These are phyloP conservation scores for Aspergillus tubingensis DNA, from an alignment of 2,329 filamentous ascomycete genomes.

Conservation along the genomic window DNA sequence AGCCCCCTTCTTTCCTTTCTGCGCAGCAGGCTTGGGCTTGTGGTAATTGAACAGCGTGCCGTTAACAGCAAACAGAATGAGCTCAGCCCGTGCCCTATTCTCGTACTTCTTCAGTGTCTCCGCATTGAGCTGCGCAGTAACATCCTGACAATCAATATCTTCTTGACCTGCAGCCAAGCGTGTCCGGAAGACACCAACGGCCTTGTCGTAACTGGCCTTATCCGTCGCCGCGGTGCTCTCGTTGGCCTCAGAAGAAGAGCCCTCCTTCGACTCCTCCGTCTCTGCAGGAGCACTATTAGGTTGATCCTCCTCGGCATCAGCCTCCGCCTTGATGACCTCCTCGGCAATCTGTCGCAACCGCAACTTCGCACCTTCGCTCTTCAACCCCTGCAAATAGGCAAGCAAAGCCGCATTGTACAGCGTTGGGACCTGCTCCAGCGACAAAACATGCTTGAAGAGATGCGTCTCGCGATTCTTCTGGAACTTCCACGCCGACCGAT, in stretches of 20 bases:
- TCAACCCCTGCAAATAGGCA: constrained; percentile 76
- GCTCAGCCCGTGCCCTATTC: constrained; percentile 41
- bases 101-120: constrained; percentile 33
- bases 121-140: constrained; percentile 25
- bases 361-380: constrained; percentile 69
- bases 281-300: constrained; percentile 18
- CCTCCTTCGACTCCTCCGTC: constrained; percentile 12
- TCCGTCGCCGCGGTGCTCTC: constrained; percentile 13
- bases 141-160: constrained; percentile 26
- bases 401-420: constrained; percentile 69
- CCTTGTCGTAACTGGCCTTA: constrained; percentile 46
- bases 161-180: constrained; percentile 28
- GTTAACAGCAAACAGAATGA: constrained; percentile 38
- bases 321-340: constrained; percentile 53
- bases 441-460: constrained; percentile 79
- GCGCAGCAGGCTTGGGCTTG: constrained; percentile 24
- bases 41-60: constrained; percentile 31
- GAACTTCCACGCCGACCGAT: constrained; percentile 82
- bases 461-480: constrained; percentile 90
- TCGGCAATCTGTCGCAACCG: constrained; percentile 67
- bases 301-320: constrained; percentile 30
- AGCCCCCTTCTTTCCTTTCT: constrained; percentile 24
- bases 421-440: constrained; percentile 69
- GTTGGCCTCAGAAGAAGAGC: neutral
- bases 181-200: constrained; percentile 53